These are phyloP conservation scores for Penicillium tannophilum DNA, from an alignment of 495 filamentous ascomycete species.

Conservation along the genomic window DNA sequence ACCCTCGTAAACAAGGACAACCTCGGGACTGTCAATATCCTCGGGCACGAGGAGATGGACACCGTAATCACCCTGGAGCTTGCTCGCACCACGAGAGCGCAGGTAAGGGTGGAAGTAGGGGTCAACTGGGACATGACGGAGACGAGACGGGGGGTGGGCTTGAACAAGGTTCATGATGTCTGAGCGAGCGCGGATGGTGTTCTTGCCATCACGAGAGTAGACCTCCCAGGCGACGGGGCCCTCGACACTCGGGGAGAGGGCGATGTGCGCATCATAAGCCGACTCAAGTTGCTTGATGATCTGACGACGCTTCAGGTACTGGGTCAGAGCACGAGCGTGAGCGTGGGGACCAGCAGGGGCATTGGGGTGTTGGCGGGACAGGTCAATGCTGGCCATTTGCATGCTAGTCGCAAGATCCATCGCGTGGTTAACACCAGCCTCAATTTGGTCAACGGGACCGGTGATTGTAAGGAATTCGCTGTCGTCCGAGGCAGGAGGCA, in stretches of 20 bases:
- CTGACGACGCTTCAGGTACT: constrained; percentile 76
- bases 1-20: constrained; percentile 86
- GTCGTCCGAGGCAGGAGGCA: constrained; percentile 72
- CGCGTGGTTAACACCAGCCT: constrained; percentile 72
- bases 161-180: constrained; percentile 81
- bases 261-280: constrained; percentile 77
- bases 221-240: constrained; percentile 77
- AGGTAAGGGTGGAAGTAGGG: constrained; percentile 85
- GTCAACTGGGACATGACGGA: constrained; percentile 71
- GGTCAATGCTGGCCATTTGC: constrained; percentile 75
- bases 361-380: constrained; percentile 72
- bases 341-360: constrained; percentile 68
- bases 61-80: constrained; percentile 71
- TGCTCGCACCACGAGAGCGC: constrained; percentile 60
- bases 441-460: constrained; percentile 72
- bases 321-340: constrained; percentile 81
- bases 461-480: constrained; percentile 80
- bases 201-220: constrained; percentile 82
- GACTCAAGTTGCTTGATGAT: constrained; percentile 79
- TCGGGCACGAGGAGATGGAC: constrained; percentile 80
- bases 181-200: constrained; percentile 72
- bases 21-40: constrained; percentile 59
- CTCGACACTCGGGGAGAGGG: constrained; percentile 65
- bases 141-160: constrained; percentile 75
- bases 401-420: constrained; percentile 82